These are phyloP conservation scores for Tolypocladium tropicale DNA, from an alignment of 2,329 filamentous ascomycete species.

Conservation along the genomic window DNA sequence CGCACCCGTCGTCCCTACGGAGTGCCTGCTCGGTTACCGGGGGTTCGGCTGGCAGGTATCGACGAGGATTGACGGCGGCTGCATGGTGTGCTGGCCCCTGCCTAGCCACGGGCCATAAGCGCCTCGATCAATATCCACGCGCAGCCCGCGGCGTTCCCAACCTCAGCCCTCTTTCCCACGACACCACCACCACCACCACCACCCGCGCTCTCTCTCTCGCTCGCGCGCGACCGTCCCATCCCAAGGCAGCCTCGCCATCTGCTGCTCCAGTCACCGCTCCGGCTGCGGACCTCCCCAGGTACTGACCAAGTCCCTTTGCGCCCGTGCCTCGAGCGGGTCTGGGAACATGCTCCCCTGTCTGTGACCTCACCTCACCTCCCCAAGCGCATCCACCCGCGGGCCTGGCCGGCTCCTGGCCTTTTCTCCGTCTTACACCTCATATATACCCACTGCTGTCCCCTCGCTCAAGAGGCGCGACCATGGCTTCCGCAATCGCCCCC, in stretches of 20 bases:
- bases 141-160: neutral
- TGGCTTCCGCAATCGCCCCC: slow-evolving; percentile 34
- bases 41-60: neutral
- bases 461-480: slow-evolving; percentile 15
- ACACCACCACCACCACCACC: neutral
- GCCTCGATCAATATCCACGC: neutral
- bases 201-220: neutral
- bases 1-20: too few species aligned
- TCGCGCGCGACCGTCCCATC: neutral
- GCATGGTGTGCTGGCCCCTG: neutral
- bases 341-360: slow-evolving; percentile 21
- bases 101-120: neutral
- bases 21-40: neutral
- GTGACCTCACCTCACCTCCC: slow-evolving; percentile 16
- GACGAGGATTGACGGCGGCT: neutral
- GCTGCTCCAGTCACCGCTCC: neutral
- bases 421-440: slow-evolving; percentile 9
- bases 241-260: neutral
- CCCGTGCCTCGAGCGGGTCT: slow-evolving; percentile 4
- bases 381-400: slow-evolving; percentile 5
- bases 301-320: neutral
- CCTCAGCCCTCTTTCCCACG: slow-evolving; percentile 1
- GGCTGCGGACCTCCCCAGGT: neutral
- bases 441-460: slow-evolving; percentile 21
- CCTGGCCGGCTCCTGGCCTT: neutral